Evolutionary conservation across 129 eudicot species (phyloP).

Genomic region (Daucus carota): DH1_v3.0 NC_030384.2:48178001-48178500

Average conservation of each 20-base stretch:
- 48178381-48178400: neutral
- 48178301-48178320: neutral
- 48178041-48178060: too few species aligned
- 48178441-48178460: conserved; percentile 9
- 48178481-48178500: conserved; percentile 12
- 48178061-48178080: too few species aligned
- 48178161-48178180: too few species aligned
- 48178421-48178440: conserved; percentile 9
- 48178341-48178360: neutral
- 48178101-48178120: too few species aligned
- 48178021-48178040: too few species aligned
- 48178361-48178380: neutral
- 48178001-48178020: too few species aligned
- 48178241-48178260: neutral
- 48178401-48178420: conserved; percentile 11
- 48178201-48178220: too few species aligned
- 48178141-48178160: too few species aligned
- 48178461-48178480: conserved; percentile 9
- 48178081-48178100: too few species aligned
- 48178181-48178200: too few species aligned
- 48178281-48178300: neutral
- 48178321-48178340: neutral
- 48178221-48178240: too few species aligned
- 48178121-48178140: too few species aligned
- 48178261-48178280: neutral